phyloP scores from a whole-genome alignment of 768 basidiomycete genomes.

The Trametes elegans region DNA sequence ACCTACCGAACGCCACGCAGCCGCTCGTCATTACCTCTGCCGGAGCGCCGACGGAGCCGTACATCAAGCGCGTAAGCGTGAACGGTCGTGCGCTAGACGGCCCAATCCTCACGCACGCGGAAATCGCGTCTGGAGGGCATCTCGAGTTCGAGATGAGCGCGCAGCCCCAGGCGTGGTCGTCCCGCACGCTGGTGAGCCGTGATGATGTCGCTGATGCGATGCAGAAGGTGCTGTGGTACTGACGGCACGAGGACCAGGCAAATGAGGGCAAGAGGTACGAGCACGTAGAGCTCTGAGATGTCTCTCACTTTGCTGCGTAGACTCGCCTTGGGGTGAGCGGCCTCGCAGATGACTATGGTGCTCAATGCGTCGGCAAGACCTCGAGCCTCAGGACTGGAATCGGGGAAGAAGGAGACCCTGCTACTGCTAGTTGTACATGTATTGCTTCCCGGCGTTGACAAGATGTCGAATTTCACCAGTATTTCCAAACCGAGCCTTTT shows the following conservation, averaged over 20 bases:
- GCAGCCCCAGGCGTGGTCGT: conserved; percentile 44
- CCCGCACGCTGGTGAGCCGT: conserved; percentile 25
- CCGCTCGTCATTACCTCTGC: conserved; percentile 51
- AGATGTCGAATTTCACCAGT: too few relatives aligned
- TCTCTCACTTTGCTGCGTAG: not conserved
- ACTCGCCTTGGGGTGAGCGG: not conserved
- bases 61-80: conserved; percentile 56
- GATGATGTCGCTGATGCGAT: not conserved
- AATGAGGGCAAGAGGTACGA: conserved; percentile 1
- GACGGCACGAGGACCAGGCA: not conserved
- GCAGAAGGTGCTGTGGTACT: not conserved
- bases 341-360: too few relatives aligned
- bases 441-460: too few relatives aligned
- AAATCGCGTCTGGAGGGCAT: conserved; percentile 55
- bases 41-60: conserved; percentile 59
- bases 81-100: conserved; percentile 44
- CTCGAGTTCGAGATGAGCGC: conserved; percentile 67
- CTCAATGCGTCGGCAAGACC: too few relatives aligned
- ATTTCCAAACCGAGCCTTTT: too few relatives aligned
- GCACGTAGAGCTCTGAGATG: not conserved
- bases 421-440: too few relatives aligned
- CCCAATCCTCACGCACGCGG: conserved; percentile 59
- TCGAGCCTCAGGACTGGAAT: too few relatives aligned
- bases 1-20: conserved; percentile 42
- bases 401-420: too few relatives aligned